Conservation (phyloP, 306 rosid species). For the Prunus dulcis region DNA sequence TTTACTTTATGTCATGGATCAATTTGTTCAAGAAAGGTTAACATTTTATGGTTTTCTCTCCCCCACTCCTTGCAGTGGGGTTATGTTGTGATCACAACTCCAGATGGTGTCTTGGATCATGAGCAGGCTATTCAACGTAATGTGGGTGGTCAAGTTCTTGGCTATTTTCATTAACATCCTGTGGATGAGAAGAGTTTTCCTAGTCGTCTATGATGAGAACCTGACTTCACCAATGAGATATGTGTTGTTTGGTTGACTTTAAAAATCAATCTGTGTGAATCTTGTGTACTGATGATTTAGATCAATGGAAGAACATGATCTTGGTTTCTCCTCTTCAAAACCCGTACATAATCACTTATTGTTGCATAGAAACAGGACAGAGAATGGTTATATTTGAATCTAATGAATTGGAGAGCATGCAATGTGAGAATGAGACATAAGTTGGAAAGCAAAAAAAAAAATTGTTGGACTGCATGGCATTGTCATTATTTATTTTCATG, state of each 20-base stretch:
- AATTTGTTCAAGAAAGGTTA: background rate
- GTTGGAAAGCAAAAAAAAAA: too few species aligned
- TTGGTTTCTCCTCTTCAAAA: too few species aligned
- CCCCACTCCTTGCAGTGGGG: conserved; percentile 73
- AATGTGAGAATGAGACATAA: too few species aligned
- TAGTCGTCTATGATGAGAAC: background rate
- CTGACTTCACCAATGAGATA: background rate
- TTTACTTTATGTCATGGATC: background rate
- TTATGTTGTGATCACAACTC: conserved; percentile 85
- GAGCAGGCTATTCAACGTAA: conserved; percentile 69
- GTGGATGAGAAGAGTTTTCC: background rate
- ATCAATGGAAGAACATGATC: background rate
- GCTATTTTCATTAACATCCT: conserved; percentile 58
- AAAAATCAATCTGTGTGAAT: background rate
- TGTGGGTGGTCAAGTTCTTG: conserved; percentile 79
- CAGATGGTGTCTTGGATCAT: conserved; percentile 94
- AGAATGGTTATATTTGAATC: too few species aligned
- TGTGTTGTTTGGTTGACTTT: background rate
- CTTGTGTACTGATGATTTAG: conserved; percentile 1
- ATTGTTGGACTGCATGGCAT: too few species aligned
- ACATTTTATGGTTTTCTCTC: too few species aligned
- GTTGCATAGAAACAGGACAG: too few species aligned
- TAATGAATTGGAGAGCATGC: too few species aligned
- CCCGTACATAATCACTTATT: too few species aligned
- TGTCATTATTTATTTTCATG: too few species aligned